phyloP scores from a whole-genome alignment of 345 rosid genomes.

The Odontarrhena argentea region DNA sequence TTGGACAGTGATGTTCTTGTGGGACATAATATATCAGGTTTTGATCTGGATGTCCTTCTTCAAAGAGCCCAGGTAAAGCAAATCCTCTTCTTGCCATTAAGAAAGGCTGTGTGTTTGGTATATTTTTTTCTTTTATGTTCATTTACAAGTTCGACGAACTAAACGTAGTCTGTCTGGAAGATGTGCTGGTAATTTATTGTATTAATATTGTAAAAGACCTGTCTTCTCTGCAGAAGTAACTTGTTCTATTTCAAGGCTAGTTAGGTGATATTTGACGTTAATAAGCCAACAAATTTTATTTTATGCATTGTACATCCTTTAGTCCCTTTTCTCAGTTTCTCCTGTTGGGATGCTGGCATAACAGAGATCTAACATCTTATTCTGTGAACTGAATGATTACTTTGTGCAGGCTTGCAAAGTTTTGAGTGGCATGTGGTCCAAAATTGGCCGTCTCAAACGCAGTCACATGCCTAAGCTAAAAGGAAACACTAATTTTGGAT shows the following conservation, averaged over 20 bases:
- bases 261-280: constrained; percentile 3
- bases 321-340: constrained; percentile 12
- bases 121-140: constrained; percentile 8
- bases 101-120: neutral
- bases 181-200: constrained; percentile 12
- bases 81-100: constrained; percentile 14
- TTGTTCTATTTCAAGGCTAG: neutral
- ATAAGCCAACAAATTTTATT: neutral
- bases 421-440: constrained; percentile 93
- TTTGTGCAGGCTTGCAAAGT: constrained; percentile 79
- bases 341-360: constrained; percentile 1
- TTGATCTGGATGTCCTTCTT: constrained; percentile 94
- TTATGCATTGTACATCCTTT: constrained; percentile 16
- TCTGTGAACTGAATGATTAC: constrained; percentile 10
- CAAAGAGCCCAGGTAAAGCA: constrained; percentile 82
- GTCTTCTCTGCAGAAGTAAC: constrained; percentile 6
- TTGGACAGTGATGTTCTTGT: constrained; percentile 94
- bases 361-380: constrained; percentile 19
- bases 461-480: constrained; percentile 90
- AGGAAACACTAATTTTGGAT: constrained; percentile 73
- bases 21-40: constrained; percentile 97
- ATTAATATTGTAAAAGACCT: constrained; percentile 1
- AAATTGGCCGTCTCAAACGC: constrained; percentile 95
- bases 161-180: neutral
- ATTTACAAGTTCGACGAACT: neutral